Conservation (phyloP, 192 early-diverging fungal genomes). For the Coemansia reversa region DNA sequence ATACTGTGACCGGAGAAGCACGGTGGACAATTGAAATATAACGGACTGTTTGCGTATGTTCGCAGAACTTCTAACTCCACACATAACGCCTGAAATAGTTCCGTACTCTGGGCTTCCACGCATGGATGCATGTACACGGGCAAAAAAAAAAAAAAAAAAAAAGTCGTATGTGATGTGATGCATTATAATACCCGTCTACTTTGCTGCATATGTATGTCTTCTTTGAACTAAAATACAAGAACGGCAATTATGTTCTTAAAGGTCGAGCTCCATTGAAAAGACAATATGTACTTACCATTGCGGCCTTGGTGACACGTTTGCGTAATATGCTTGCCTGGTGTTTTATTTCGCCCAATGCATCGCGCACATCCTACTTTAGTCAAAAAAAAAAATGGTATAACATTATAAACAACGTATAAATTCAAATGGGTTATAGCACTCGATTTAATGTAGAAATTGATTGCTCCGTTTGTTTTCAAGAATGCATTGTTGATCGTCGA, state of each 20-base stretch:
- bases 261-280: background rate
- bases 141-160: background rate
- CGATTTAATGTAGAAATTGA: background rate
- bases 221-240: background rate
- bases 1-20: background rate
- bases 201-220: background rate
- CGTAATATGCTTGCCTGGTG: conserved; percentile 40
- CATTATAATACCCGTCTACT: background rate
- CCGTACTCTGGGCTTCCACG: too few species aligned
- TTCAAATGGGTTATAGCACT: too few species aligned
- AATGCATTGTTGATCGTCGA: conserved; percentile 1
- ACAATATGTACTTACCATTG: conserved; percentile 36
- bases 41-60: background rate
- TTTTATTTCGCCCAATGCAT: conserved; percentile 44
- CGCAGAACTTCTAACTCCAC: background rate
- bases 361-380: conserved; percentile 27
- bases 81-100: background rate
- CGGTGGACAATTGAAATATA: background rate
- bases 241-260: background rate
- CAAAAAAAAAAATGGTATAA: background rate
- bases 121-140: background rate
- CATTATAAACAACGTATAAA: background rate
- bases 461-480: background rate
- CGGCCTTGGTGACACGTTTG: conserved; percentile 46
- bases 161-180: background rate